phyloP scores from a whole-genome alignment of 2,329 filamentous ascomycete genomes.

The Chaetomium globosum region DNA sequence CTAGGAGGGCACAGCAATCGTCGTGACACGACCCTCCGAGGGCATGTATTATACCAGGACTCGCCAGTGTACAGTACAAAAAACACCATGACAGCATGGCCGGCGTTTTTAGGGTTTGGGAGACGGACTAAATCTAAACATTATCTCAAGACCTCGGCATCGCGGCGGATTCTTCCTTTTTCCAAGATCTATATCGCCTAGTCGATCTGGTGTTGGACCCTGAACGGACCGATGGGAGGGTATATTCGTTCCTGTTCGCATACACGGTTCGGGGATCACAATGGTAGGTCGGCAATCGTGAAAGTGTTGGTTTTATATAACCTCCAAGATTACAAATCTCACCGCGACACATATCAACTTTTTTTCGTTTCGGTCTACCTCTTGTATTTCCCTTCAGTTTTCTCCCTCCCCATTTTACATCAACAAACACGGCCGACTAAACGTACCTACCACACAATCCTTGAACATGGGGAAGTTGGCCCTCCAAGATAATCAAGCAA shows the following conservation, averaged over 20 bases:
- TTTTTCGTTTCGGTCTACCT: not conserved
- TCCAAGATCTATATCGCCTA: not conserved
- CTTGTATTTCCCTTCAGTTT: not conserved
- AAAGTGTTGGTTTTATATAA: not conserved
- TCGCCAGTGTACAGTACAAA: constrained; percentile 26
- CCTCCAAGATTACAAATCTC: not conserved
- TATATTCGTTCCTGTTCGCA: not conserved
- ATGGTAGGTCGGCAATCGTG: not conserved
- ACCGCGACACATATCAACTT: not conserved
- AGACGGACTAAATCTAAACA: constrained; percentile 11
- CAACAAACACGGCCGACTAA: constrained; percentile 14
- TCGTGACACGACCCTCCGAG: too few species aligned
- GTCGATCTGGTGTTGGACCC: not conserved
- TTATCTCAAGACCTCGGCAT: not conserved
- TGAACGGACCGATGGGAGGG: not conserved
- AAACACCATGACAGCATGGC: constrained; percentile 25
- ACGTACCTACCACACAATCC: constrained; percentile 5
- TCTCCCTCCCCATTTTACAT: not conserved
- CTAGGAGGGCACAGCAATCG: not conserved
- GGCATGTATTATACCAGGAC: constrained; percentile 28
- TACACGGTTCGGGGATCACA: not conserved
- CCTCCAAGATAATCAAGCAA: constrained; percentile 15
- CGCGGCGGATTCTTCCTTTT: not conserved
- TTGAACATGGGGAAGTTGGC: not conserved
- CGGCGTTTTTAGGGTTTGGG: constrained; percentile 29